Percentiles rank a stretch among this genome's conserved stretches.
phyloP scores from a whole-genome alignment of 768 basidiomycete genomes.

The Macrocybe gigantea region DNA sequence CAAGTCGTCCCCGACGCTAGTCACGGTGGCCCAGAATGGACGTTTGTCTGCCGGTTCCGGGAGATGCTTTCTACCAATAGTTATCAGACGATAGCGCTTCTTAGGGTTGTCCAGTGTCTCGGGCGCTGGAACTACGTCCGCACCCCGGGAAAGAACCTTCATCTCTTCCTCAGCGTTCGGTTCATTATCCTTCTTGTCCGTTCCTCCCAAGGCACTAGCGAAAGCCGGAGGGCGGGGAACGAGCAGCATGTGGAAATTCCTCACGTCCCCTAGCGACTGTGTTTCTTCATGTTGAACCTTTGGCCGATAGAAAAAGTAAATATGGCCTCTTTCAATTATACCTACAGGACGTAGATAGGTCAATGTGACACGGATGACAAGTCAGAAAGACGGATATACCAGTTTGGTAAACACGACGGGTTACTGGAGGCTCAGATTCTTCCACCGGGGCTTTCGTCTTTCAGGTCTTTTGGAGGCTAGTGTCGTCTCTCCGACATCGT shows the following conservation, averaged over 20 bases:
- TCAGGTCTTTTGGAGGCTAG: no score
- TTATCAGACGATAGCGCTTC: constrained; percentile 44
- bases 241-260: constrained; percentile 54
- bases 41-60: constrained; percentile 36
- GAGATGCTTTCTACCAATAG: constrained; percentile 53
- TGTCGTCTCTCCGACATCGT: no score
- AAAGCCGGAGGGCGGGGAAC: constrained; percentile 49
- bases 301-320: constrained; percentile 64
- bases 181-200: constrained; percentile 11
- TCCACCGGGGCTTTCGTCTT: no score
- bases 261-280: constrained; percentile 50
- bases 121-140: constrained; percentile 43
- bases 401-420: no score
- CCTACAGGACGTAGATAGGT: constrained; percentile 23
- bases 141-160: constrained; percentile 35
- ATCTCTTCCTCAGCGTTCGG: constrained; percentile 25
- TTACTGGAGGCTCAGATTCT: no score
- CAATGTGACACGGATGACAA: neutral
- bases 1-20: constrained; percentile 46
- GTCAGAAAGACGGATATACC: no score
- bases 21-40: constrained; percentile 47
- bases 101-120: constrained; percentile 24
- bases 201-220: constrained; percentile 11
- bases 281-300: constrained; percentile 48
- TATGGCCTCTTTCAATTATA: constrained; percentile 51